Conservation (phyloP, 1,284 basidiomycete species). For the Ceratobasidium sp. region DNA sequence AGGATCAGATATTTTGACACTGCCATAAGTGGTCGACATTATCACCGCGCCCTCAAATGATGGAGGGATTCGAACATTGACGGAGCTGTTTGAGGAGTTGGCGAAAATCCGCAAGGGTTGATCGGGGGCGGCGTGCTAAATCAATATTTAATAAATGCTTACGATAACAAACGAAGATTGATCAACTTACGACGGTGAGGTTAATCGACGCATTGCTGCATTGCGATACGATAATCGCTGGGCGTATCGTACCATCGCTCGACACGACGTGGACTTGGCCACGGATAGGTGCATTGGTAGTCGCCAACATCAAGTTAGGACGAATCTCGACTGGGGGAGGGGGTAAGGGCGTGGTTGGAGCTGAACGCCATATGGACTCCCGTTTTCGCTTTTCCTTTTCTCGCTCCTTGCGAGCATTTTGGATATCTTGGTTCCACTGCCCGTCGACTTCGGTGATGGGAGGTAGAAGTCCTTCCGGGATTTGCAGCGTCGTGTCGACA, state of each 20-base stretch:
- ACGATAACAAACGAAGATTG: neutral
- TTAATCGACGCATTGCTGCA: slow-evolving; percentile 11
- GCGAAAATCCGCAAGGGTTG: slow-evolving; percentile 15
- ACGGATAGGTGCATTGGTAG: slow-evolving; percentile 6
- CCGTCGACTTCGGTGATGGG: slow-evolving; percentile 17
- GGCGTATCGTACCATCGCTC: slow-evolving; percentile 18
- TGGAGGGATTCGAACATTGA: neutral
- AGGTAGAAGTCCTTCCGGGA: slow-evolving; percentile 17
- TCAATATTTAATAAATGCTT: neutral
- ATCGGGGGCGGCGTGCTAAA: neutral
- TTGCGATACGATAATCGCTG: neutral
- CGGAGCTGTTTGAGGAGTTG: neutral
- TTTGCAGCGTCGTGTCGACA: slow-evolving; percentile 12
- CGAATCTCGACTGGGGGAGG: neutral
- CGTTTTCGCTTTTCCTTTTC: slow-evolving; percentile 3
- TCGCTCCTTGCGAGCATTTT: slow-evolving; percentile 1
- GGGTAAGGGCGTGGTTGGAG: neutral
- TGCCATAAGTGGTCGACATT: slow-evolving; percentile 10
- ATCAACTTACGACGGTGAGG: slow-evolving; percentile 4
- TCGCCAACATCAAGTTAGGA: slow-evolving; percentile 18
- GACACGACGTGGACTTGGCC: slow-evolving; percentile 13
- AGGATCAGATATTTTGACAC: slow-evolving; percentile 5
- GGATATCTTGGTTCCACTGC: slow-evolving; percentile 3
- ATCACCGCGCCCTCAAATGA: slow-evolving; percentile 19
- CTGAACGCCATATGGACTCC: neutral